Evolutionary conservation across 345 rosid genomes (phyloP), one percentile per base, ranked within the genome.

Genomic region (Lumnitzera racemosa): DNA sequence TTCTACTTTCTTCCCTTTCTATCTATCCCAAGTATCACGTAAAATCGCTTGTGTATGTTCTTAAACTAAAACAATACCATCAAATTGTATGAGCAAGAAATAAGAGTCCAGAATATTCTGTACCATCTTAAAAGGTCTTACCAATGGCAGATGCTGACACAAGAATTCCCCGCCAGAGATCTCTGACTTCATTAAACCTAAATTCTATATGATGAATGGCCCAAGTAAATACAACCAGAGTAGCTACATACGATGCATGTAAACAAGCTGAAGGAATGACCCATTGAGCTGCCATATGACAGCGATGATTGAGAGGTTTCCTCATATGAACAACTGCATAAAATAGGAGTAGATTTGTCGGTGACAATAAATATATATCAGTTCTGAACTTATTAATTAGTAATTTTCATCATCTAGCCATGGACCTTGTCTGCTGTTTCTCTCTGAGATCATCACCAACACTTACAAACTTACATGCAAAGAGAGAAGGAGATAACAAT

Each of bases 101-200:
- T 51, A 8, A 67, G 46, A 14, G 11, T 61, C 31, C 5, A 46
- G 61, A 36, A 24, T 23, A 62, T 24, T 27, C 27, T 16, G 43
- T 24, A 56, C 51, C 54, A 46, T 17, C n/a, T 24, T 13, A 58
- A 47, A 58, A 49, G 59, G 58, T 46, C 31, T 53, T 84, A 91
- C 90, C 80, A 13, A 91, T 71, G 47, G 88, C 71, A 64, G 71
- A 67, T 36, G 83, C 81, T 57, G 96, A 80, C 70, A 91, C 76
- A 43, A 83, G 79, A 56, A 88, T 88, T 49, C 95, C 98, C 61
- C 70, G 72, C 98, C 90, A 86, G 52, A 86, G 89, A 75, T 91
- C 92, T 77, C 63, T 89, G 71, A 91, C 82, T 71, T 91, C 95
- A 56, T 88, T 81, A 73, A 91, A 91, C 47, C 87, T 78, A 69